Base-by-base conservation (phyloP, 2,329 filamentous ascomycete genomes). In the Leptographium procerum region DNA sequence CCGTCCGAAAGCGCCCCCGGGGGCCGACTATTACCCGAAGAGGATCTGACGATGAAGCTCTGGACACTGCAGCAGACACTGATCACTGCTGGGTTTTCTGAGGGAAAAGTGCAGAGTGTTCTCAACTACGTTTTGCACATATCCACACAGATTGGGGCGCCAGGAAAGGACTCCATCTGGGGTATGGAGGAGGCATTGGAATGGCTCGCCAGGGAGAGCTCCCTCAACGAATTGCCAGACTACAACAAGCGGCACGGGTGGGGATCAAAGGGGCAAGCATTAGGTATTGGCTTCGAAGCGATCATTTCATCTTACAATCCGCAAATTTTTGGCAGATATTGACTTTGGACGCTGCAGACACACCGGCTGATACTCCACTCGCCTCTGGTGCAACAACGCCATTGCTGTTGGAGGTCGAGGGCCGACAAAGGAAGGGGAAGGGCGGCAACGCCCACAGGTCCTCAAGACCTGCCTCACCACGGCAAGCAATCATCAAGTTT, bases 101-200 rank as follows among this genome's bases (percentile, higher is more conserved):
- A 79, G 16, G 72, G 79, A 28, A 82, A 81, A 62, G 78, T 91
- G 45, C 77, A 83, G 51, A 76, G 84, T 51, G 84, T 81, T 10
- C 69, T 95, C 60, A 79, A 81, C 64, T 77, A 87, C 66, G 77
- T 90, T 51, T 71, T 91, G 58, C 78, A 85, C 48, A 85, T 87
- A 63, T 83, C 84, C 31, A 78, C 84, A 33, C 84, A 83, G 61
- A 79, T 86, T 57, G 73, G 77, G 3, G 66, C 75, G 13, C 73
- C 74, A 24, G 76, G 70, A 61, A 86, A 83, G 64, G 87, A 90
- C 62, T 78, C 79, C 50, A 80, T 91, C 16, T 95, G 90, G 88
- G 91, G 91, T 11, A 74, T 97, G 40, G 87, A 95, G 61, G 91
- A 96, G 71, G 85, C 88, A 29, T 70, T 99, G 24, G 89, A 96